phyloP scores from a whole-genome alignment of 2,329 filamentous ascomycete species.

The Penicillium capsulatum region DNA sequence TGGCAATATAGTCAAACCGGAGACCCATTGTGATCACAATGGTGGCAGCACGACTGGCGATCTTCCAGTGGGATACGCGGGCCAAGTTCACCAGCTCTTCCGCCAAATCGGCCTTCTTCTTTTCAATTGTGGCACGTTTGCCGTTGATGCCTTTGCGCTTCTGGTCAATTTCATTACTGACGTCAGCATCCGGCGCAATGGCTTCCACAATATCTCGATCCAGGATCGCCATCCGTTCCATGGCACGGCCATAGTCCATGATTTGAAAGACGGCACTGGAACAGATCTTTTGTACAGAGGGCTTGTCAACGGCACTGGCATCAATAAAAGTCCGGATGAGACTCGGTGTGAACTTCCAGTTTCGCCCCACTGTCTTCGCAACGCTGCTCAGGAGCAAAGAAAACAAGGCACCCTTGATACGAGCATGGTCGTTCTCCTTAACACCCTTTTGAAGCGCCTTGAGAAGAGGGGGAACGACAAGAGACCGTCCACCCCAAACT shows the following conservation, averaged over 20 bases:
- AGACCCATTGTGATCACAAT: conserved; percentile 88
- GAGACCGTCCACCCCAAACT: conserved; percentile 77
- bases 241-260: conserved; percentile 84
- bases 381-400: conserved; percentile 84
- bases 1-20: conserved; percentile 84
- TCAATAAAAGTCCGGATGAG: conserved; percentile 86
- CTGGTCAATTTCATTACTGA: conserved; percentile 50
- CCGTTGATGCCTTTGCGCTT: conserved; percentile 71
- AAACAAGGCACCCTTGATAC: conserved; percentile 93
- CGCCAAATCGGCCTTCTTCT: conserved; percentile 74
- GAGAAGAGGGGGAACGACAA: conserved; percentile 86
- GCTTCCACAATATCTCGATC: conserved; percentile 66
- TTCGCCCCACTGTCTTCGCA: conserved; percentile 77
- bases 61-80: conserved; percentile 88
- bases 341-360: conserved; percentile 94
- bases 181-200: conserved; percentile 66
- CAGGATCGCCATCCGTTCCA: conserved; percentile 80
- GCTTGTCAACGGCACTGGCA: conserved; percentile 84
- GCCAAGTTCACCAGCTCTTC: conserved; percentile 75
- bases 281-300: conserved; percentile 87
- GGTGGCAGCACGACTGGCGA: conserved; percentile 80
- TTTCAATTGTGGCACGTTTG: conserved; percentile 72
- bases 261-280: conserved; percentile 76
- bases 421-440: conserved; percentile 73
- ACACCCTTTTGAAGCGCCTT: conserved; percentile 73